Conservation (phyloP, 164 flowering plant genomes). For the Liquidambar formosana region DNA sequence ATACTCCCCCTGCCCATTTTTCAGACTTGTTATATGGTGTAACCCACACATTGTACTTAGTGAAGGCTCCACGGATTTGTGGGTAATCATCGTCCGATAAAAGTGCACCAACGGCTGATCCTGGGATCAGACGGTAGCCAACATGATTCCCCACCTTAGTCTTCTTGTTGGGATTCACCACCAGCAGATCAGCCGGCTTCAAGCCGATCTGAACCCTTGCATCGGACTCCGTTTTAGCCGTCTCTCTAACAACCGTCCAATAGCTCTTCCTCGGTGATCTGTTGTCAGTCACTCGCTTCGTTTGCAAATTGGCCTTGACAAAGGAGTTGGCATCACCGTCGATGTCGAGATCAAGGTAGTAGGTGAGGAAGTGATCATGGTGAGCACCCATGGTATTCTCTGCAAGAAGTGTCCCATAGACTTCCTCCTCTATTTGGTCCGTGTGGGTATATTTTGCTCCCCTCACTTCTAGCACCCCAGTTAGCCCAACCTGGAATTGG, state of each 20-base stretch:
- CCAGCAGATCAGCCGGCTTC: slow-evolving; percentile 32
- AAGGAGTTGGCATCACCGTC: slow-evolving; percentile 35
- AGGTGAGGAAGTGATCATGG: slow-evolving; percentile 30
- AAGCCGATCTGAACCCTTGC: slow-evolving; percentile 19
- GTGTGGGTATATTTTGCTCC: slow-evolving; percentile 13
- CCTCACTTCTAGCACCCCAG: slow-evolving; percentile 22
- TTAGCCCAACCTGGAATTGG: slow-evolving; percentile 21
- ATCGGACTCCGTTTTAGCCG: slow-evolving; percentile 26
- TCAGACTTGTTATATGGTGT: slow-evolving; percentile 53
- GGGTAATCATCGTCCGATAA: slow-evolving; percentile 41
- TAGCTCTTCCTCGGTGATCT: slow-evolving; percentile 31
- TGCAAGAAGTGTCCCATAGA: slow-evolving; percentile 21
- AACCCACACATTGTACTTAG: slow-evolving; percentile 41
- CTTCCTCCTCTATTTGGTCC: slow-evolving; percentile 24
- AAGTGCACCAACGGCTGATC: slow-evolving; percentile 21
- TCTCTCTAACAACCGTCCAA: slow-evolving; percentile 17
- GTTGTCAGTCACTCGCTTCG: slow-evolving; percentile 5
- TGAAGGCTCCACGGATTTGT: slow-evolving; percentile 41
- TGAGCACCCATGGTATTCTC: slow-evolving; percentile 21
- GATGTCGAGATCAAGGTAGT: slow-evolving; percentile 27
- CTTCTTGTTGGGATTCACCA: slow-evolving; percentile 37
- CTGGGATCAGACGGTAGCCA: slow-evolving; percentile 42
- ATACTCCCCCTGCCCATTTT: slow-evolving; percentile 47
- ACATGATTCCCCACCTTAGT: slow-evolving; percentile 37
- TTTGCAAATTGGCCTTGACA: slow-evolving; percentile 19